Evolutionary conservation across 257 asterid genomes (phyloP), one percentile per base, ranked within the genome.

Genomic region (Verbascum thapsus): DNA sequence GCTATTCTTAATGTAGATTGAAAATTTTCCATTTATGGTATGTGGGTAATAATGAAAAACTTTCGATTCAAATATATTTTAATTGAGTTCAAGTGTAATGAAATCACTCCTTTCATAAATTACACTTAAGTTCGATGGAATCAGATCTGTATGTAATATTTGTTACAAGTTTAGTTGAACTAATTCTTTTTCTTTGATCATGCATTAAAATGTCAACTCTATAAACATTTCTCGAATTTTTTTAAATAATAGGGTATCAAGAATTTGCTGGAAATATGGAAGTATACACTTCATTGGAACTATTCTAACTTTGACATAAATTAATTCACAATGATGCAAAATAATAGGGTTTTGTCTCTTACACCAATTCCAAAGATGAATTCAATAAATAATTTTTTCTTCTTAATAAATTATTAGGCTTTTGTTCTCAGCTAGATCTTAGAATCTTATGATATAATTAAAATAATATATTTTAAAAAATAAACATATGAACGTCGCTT

Each of bases 371-470:
- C 63, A 60, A 40, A 23, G 42, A 9, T 38, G 44, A 32, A 49
- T 22, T 47, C 45, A 40, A 61, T 23, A 61, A 9, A 61, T 48
- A 2, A 9, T 10, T 41, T 53, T 47, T 34, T 30, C 13, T 2
- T 20, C n/a, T 16, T 18, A 40, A 60, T 68, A 60, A 59, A 51
- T 30, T 62, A 54, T 53, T 8, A 13, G 8, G 10, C 41, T 8
- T 66, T 26, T 54, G 63, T 54, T 43, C 15, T 43, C 58, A 42
- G 45, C 50, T 51, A 64, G 66, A 69, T 74, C 54, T 37, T 45
- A 47, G 56, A 45, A 68, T 68, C 72, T 50, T 50, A 18, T 22
- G 55, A 55, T 54, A 8, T 32, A 9, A 44, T 19, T 9, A 53
- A 52, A 13, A 5, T 65, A 23, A 32, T 26, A 7, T 22, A 51